Evolutionary conservation across 345 rosid species (phyloP).

Genomic region (Draba incana): DNA sequence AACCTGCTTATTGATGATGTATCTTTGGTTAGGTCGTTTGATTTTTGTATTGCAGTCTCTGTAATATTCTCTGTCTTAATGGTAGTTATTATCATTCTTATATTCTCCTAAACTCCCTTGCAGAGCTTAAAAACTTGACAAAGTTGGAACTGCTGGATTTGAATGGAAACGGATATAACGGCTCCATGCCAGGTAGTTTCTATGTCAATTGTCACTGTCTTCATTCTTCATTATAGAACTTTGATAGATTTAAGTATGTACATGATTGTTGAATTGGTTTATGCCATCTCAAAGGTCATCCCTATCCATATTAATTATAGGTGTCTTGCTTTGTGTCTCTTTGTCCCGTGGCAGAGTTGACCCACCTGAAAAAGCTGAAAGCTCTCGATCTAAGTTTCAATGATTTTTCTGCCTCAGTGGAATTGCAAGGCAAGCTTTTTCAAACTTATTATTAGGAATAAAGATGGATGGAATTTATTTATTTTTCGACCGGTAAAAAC

Average conservation of each 20-base stretch:
- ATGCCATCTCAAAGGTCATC: too few relatives aligned
- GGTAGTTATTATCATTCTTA: not conserved
- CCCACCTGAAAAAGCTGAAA: conserved; percentile 13
- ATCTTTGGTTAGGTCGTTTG: not conserved
- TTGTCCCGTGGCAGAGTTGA: not conserved
- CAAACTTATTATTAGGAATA: too few relatives aligned
- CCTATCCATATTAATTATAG: too few relatives aligned
- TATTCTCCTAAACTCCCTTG: not conserved
- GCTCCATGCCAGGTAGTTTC: not conserved
- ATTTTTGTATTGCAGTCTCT: too few relatives aligned
- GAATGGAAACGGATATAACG: not conserved
- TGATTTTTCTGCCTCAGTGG: not conserved
- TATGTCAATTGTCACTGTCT: too few relatives aligned
- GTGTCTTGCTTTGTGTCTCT: not conserved
- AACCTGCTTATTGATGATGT: not conserved
- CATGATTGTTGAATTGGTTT: too few relatives aligned
- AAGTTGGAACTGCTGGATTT: conserved; percentile 20
- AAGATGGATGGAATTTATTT: not conserved
- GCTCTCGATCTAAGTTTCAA: not conserved
- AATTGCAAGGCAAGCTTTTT: not conserved
- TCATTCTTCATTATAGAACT: too few relatives aligned
- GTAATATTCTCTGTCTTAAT: too few relatives aligned
- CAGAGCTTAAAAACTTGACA: conserved; percentile 17
- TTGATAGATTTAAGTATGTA: too few relatives aligned
- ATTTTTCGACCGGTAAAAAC: not conserved